Percentiles rank a stretch among this genome's conserved stretches.
These are phyloP conservation scores for Chaetomium sp. DNA, from an alignment of 2,329 filamentous ascomycete genomes.

Conservation along the genomic window DNA sequence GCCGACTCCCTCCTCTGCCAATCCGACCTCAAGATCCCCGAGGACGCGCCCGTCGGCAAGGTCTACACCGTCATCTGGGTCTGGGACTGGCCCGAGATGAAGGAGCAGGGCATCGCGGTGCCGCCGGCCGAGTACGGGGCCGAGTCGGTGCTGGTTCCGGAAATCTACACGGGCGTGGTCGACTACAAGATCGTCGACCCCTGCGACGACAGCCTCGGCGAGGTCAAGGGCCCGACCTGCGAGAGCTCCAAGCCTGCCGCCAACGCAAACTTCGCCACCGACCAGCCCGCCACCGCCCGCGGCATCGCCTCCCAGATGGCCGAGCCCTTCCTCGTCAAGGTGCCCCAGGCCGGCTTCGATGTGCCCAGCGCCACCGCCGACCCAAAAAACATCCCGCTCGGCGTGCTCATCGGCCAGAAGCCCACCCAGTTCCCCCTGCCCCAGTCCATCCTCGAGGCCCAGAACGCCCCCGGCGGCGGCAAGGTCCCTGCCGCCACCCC, in stretches of 20 bases:
- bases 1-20: slow-evolving; percentile 71
- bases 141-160: background rate
- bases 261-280: slow-evolving; percentile 39
- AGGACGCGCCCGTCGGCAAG: slow-evolving; percentile 61
- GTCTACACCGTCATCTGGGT: slow-evolving; percentile 90
- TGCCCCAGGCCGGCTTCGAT: slow-evolving; percentile 37
- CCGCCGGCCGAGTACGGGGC: slow-evolving; percentile 28
- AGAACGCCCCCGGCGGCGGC: slow-evolving; percentile 17
- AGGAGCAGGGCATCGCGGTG: slow-evolving; percentile 40
- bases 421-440: slow-evolving; percentile 15
- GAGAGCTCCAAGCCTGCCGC: slow-evolving; percentile 35
- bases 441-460: slow-evolving; percentile 1
- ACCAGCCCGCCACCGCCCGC: slow-evolving; percentile 47
- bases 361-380: slow-evolving; percentile 27
- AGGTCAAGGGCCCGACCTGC: slow-evolving; percentile 43
- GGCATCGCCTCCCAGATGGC: slow-evolving; percentile 51
- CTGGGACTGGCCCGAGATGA: slow-evolving; percentile 83
- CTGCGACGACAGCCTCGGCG: slow-evolving; percentile 43
- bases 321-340: slow-evolving; percentile 49
- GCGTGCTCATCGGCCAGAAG: slow-evolving; percentile 25
- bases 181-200: slow-evolving; percentile 43
- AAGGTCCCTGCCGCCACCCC: slow-evolving; percentile 5
- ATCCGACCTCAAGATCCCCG: slow-evolving; percentile 74
- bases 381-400: slow-evolving; percentile 30
- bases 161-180: slow-evolving; percentile 44